Evolutionary conservation across 2,329 filamentous ascomycete species (phyloP).

Genomic region (Cadophora luteo-olivacea): DNA sequence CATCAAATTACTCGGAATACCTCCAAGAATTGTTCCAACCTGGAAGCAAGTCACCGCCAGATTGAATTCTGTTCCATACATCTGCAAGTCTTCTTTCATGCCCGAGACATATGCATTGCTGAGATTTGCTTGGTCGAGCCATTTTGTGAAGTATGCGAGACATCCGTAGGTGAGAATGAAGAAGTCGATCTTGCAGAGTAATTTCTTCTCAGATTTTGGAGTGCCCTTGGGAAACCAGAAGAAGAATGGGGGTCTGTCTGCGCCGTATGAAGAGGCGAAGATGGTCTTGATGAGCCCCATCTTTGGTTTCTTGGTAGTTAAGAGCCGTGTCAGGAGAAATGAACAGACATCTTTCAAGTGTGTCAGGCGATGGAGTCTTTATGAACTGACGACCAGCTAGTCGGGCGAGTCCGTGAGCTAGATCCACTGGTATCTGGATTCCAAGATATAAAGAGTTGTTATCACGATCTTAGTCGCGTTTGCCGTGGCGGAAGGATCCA

Average conservation of each 20-base stretch:
- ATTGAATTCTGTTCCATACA: conserved; percentile 61
- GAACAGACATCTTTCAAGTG: neutral
- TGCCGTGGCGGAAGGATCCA: neutral
- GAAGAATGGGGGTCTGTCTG: neutral
- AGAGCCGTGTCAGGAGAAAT: neutral
- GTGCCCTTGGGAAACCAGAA: neutral
- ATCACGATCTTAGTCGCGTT: neutral
- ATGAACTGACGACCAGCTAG: neutral
- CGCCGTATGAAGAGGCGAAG: neutral
- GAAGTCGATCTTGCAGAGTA: conserved; percentile 32
- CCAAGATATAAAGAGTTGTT: neutral
- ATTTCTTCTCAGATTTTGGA: neutral
- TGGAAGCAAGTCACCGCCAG: conserved; percentile 60
- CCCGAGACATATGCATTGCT: conserved; percentile 40
- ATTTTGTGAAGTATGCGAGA: conserved; percentile 52
- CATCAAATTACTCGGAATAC: conserved; percentile 28
- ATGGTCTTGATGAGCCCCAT: neutral
- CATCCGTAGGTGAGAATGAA: conserved; percentile 38
- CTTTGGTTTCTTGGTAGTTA: neutral
- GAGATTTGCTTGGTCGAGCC: conserved; percentile 46
- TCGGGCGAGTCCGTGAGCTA: neutral
- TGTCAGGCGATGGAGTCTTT: neutral
- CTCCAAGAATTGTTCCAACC: conserved; percentile 34
- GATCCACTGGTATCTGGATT: neutral
- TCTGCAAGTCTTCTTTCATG: conserved; percentile 49